Evolutionary conservation across 2,329 filamentous ascomycete species (phyloP), one percentile per base, ranked within the genome.

Genomic region (Zasmidium angulare): DNA sequence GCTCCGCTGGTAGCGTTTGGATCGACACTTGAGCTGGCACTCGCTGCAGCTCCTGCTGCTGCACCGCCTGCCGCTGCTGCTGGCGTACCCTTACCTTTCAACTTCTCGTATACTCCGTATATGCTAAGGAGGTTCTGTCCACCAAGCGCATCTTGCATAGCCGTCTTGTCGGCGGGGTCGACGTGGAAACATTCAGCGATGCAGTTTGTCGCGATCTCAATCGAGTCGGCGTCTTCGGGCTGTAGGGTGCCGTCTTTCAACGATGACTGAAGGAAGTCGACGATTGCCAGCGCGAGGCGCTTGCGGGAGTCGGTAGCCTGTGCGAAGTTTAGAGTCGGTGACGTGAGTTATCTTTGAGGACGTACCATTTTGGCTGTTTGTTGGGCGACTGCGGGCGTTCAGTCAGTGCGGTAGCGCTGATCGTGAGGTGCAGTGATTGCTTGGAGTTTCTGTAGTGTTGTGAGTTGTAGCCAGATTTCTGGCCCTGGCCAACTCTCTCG

Each of bases 121-220:
- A 99, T 96, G 76, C 89, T 88, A 62, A 92, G 83, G 62, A 99
- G 88, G 74, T 88, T 93, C 81, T 98, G 92, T 65, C 87, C 85
- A 71, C 92, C 93, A 66, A 96, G 82, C 67, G 93, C 91, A 67
- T 90, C 85, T 66, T 86, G 80, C 69, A 93, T 81, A 69, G 91
- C 88, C 56, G 84, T 80, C 71, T 86, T 82, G 77, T 96, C 88
- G 63, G 83, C 79, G n/a, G 91, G 85, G 78, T 98, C 92, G 71
- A 99, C 89, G 77, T 96, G 91, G 86, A 98, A 99, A 68, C 89
- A 89, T 75, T 98, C 93, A 68, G 89, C 86, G 76, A 99, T 98
- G 80, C 93, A 97, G 79, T 93, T 93, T 74, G 90, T 84, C 66
- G 95, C 95, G 54, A 99, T 89, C 74, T 99, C 95, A 75, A 99